These are phyloP conservation scores for Choiromyces venosus DNA, from an alignment of 495 filamentous ascomycete species.

Conservation along the genomic window DNA sequence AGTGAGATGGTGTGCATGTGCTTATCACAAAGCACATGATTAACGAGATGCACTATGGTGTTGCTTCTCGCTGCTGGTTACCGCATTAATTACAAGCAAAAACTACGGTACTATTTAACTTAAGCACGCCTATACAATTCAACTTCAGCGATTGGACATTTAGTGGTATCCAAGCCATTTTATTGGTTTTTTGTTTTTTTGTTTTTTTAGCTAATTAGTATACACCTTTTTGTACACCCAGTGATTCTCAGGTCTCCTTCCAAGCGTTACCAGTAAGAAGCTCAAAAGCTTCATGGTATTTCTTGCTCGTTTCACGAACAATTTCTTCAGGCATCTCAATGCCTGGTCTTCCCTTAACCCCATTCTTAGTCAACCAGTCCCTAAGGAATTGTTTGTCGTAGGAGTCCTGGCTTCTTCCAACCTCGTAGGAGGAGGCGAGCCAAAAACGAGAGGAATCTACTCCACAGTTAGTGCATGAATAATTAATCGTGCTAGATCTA, in stretches of 20 bases:
- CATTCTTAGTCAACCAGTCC: constrained; percentile 72
- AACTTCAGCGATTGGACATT: background rate
- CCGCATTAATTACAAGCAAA: no score
- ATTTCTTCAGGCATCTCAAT: constrained; percentile 64
- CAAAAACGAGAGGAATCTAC: constrained; percentile 84
- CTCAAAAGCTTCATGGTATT: constrained; percentile 68
- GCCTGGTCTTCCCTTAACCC: constrained; percentile 64
- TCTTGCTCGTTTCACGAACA: constrained; percentile 56
- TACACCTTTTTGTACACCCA: background rate
- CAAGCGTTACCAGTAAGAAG: constrained; percentile 58
- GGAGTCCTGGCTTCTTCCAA: constrained; percentile 69
- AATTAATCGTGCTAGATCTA: constrained; percentile 4
- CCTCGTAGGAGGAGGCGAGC: constrained; percentile 65
- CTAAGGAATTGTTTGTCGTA: constrained; percentile 89
- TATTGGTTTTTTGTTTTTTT: background rate
- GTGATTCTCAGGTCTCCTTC: constrained; percentile 3
- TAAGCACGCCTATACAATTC: background rate
- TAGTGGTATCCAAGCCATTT: background rate
- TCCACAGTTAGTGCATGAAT: constrained; percentile 2
- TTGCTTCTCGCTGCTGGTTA: background rate
- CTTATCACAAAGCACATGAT: background rate
- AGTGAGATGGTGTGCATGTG: background rate
- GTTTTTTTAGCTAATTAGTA: background rate
- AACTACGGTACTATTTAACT: background rate
- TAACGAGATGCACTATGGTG: background rate